These are phyloP conservation scores for Jamesozyma jinghongensis DNA, from an alignment of 805 yeast species.

Conservation along the genomic window DNA sequence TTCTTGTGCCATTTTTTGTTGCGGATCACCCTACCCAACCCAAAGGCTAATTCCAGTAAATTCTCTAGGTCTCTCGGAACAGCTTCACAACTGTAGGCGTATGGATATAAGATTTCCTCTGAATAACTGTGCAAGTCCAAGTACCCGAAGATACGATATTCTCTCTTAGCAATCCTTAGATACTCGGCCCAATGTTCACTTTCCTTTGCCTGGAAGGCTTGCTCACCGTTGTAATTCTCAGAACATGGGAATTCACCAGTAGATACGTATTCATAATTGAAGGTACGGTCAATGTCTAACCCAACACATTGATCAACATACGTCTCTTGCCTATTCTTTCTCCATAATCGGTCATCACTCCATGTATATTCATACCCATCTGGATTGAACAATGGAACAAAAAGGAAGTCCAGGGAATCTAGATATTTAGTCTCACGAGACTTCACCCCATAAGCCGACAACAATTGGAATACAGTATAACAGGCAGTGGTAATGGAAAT, in stretches of 20 bases:
- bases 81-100: conserved; percentile 67
- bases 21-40: conserved; percentile 66
- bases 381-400: conserved; percentile 80
- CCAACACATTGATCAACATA: conserved; percentile 62
- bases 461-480: conserved; percentile 42
- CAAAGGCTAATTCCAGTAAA: conserved; percentile 71
- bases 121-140: conserved; percentile 80
- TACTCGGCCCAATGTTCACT: conserved; percentile 41
- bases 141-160: conserved; percentile 63
- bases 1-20: conserved; percentile 36
- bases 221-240: conserved; percentile 73
- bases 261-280: conserved; percentile 60
- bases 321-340: conserved; percentile 78
- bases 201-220: conserved; percentile 59
- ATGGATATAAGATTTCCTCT: conserved; percentile 74
- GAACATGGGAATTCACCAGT: conserved; percentile 66
- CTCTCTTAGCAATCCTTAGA: conserved; percentile 34
- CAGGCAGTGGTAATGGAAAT: conserved; percentile 62
- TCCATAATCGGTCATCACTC: conserved; percentile 75
- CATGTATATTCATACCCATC: conserved; percentile 86
- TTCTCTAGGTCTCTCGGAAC: conserved; percentile 75
- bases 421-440: conserved; percentile 39
- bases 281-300: conserved; percentile 79
- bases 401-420: conserved; percentile 56
- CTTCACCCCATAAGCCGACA: conserved; percentile 37